phyloP scores from a whole-genome alignment of 2,329 filamentous ascomycete genomes.

The Calonectria hongkongensis region DNA sequence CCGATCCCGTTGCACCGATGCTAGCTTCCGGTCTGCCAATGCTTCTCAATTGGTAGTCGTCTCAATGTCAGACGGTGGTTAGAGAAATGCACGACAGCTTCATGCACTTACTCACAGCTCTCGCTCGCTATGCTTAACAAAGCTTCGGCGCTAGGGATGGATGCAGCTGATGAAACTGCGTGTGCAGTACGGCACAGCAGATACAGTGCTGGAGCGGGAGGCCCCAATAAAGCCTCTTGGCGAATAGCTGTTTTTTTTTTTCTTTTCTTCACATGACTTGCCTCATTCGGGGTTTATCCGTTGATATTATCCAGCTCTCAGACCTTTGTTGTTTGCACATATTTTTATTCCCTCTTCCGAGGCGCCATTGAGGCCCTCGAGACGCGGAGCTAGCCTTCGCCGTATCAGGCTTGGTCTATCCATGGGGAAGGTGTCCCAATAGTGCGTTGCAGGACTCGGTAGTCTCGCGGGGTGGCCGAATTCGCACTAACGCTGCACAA shows the following conservation, averaged over 20 bases:
- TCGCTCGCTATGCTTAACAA: constrained; percentile 24
- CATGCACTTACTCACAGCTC: constrained; percentile 21
- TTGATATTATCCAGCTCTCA: neutral
- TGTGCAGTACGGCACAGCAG: constrained; percentile 25
- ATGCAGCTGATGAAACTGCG: constrained; percentile 33
- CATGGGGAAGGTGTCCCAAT: constrained; percentile 17
- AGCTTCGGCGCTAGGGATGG: constrained; percentile 16
- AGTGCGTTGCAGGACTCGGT: constrained; percentile 27
- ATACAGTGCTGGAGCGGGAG: neutral
- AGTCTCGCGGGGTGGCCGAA: constrained; percentile 23
- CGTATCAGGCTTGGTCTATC: constrained; percentile 16
- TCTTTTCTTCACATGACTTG: neutral
- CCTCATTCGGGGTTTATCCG: neutral
- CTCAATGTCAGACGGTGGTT: constrained; percentile 15
- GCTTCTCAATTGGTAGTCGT: constrained; percentile 24
- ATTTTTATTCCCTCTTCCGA: constrained; percentile 6
- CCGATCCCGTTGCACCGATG: constrained; percentile 34
- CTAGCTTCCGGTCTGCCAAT: constrained; percentile 20
- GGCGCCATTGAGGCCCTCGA: neutral
- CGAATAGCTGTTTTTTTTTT: neutral
- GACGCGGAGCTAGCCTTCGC: neutral
- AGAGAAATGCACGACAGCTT: constrained; percentile 28
- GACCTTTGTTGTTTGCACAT: neutral
- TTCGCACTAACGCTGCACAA: constrained; percentile 22
- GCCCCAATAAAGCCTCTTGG: constrained; percentile 1